Percentiles rank a stretch among this genome's conserved stretches.
These are phyloP conservation scores for Trichoderma arundinaceum DNA, from an alignment of 2,329 filamentous ascomycete genomes.

Conservation along the genomic window DNA sequence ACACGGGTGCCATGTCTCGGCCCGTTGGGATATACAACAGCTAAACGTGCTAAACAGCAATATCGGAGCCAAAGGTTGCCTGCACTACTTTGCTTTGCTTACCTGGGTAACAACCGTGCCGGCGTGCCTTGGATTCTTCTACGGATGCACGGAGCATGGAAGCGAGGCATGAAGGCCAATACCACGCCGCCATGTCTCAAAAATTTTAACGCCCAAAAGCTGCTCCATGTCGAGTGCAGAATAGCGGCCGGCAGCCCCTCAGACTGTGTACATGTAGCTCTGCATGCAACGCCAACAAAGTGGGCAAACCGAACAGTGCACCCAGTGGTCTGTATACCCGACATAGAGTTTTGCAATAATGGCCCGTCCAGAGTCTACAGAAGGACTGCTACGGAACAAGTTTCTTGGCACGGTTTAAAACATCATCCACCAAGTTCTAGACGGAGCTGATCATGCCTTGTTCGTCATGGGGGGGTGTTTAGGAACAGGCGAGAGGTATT, in stretches of 20 bases:
- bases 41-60: not conserved
- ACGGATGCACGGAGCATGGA: not conserved
- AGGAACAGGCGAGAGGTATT: too few species aligned
- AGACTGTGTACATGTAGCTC: slow-evolving; percentile 1
- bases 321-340: not conserved
- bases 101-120: not conserved
- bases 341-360: not conserved
- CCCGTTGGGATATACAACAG: slow-evolving; percentile 21
- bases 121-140: not conserved
- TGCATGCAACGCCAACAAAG: not conserved
- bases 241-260: slow-evolving; percentile 1
- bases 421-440: not conserved
- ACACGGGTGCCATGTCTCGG: slow-evolving; percentile 29
- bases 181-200: slow-evolving; percentile 9
- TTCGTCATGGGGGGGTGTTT: too few species aligned
- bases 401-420: not conserved
- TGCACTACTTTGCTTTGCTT: not conserved
- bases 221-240: slow-evolving; percentile 3
- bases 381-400: not conserved
- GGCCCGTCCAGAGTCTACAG: not conserved
- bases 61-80: slow-evolving; percentile 10
- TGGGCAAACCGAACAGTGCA: not conserved
- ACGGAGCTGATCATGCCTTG: too few species aligned
- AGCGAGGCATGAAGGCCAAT: slow-evolving; percentile 18
- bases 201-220: not conserved